These are phyloP conservation scores for Ilex asprella DNA, from an alignment of 257 asterid species.

Conservation along the genomic window DNA sequence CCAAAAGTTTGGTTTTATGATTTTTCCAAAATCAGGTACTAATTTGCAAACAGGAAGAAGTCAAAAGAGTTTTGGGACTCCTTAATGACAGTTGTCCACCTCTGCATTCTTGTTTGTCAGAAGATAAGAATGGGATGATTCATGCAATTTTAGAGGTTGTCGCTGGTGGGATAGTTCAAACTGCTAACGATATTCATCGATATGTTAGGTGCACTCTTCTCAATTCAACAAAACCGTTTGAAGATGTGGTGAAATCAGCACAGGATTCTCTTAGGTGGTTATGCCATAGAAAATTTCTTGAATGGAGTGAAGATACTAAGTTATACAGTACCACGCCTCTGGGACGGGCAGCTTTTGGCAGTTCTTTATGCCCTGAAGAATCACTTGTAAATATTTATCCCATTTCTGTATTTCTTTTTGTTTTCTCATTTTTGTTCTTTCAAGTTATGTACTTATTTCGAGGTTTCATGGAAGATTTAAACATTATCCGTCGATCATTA, in stretches of 20 bases:
- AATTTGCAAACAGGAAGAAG: conserved; percentile 86
- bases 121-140: conserved; percentile 98
- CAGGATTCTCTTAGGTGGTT: conserved; percentile 97
- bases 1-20: too few relatives aligned
- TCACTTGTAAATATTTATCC: conserved; percentile 63
- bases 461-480: too few relatives aligned
- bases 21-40: conserved; percentile 48
- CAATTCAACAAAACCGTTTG: conserved; percentile 91
- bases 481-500: too few relatives aligned
- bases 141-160: conserved; percentile 98
- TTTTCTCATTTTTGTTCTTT: background rate
- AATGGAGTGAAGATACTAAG: conserved; percentile 90
- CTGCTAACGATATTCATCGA: conserved; percentile 86
- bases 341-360: conserved; percentile 96
- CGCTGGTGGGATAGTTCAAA: conserved; percentile 98
- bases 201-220: conserved; percentile 97
- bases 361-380: conserved; percentile 95
- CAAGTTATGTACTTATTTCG: too few relatives aligned
- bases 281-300: conserved; percentile 81
- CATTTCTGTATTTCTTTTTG: conserved; percentile 1
- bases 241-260: conserved; percentile 93
- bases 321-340: conserved; percentile 90
- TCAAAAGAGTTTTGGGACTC: conserved; percentile 63
- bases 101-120: conserved; percentile 90
- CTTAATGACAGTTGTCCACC: conserved; percentile 88